A percentile compares a stretch with the other conserved stretches of the same genome.
These are phyloP conservation scores for Coemansia sp. DNA, from an alignment of 192 early-diverging fungal species.

Conservation along the genomic window DNA sequence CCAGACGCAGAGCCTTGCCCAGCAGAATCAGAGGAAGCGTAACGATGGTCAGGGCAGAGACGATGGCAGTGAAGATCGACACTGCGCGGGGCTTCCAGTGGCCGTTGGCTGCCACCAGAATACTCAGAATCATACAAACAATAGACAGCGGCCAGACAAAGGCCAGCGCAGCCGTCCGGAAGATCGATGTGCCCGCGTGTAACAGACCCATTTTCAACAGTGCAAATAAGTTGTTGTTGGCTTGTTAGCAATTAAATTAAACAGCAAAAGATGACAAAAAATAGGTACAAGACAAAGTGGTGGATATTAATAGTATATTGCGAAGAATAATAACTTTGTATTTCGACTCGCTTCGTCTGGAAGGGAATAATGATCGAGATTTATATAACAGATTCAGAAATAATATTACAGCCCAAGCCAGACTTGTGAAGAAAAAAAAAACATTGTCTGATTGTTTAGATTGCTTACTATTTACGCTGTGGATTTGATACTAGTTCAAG, in stretches of 20 bases:
- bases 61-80: slow-evolving; percentile 49
- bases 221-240: too few relatives aligned
- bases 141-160: slow-evolving; percentile 45
- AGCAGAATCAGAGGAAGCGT: slow-evolving; percentile 39
- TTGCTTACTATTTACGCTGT: too few relatives aligned
- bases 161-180: slow-evolving; percentile 37
- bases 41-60: slow-evolving; percentile 43
- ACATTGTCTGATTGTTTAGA: too few relatives aligned
- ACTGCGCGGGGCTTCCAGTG: slow-evolving; percentile 55
- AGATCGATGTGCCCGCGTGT: slow-evolving; percentile 34
- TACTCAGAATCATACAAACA: slow-evolving; percentile 38
- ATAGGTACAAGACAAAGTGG: background rate
- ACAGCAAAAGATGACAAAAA: background rate
- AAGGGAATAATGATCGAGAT: background rate
- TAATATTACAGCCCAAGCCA: too few relatives aligned
- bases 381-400: background rate
- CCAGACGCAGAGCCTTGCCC: slow-evolving; percentile 36
- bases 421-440: too few relatives aligned
- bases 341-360: background rate
- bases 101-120: slow-evolving; percentile 47
- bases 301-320: background rate
- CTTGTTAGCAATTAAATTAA: too few relatives aligned
- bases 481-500: too few relatives aligned
- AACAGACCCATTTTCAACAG: slow-evolving; percentile 40
- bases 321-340: background rate